phyloP scores from a whole-genome alignment of 2,329 filamentous ascomycete species.

The Xylaria sp. region DNA sequence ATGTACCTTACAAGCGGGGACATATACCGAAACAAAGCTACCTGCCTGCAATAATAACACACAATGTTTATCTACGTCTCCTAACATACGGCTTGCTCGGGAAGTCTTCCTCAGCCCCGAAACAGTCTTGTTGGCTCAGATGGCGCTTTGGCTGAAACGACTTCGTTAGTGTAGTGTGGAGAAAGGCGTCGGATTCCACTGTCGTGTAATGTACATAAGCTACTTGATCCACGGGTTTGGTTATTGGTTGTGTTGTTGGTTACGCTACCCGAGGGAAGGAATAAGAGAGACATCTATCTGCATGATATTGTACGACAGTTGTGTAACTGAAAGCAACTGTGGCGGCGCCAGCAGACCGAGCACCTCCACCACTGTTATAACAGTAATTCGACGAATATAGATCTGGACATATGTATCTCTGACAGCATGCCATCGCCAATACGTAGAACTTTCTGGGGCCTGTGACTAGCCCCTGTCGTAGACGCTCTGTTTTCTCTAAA shows the following conservation, averaged over 20 bases:
- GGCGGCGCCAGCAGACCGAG: background rate
- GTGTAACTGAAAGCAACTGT: conserved; percentile 1
- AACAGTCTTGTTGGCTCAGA: conserved; percentile 5
- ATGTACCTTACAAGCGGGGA: background rate
- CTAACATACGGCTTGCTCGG: background rate
- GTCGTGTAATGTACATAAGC: conserved; percentile 15
- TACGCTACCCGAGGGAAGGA: background rate
- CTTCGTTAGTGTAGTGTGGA: background rate
- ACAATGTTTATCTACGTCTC: background rate
- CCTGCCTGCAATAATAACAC: background rate
- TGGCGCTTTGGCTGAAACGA: background rate
- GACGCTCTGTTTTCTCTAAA: background rate
- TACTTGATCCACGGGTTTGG: background rate
- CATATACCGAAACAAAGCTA: conserved; percentile 4
- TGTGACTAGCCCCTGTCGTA: background rate
- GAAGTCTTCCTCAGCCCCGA: background rate
- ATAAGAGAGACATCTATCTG: conserved; percentile 14
- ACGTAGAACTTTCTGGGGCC: background rate
- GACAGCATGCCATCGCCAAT: background rate
- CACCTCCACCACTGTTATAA: background rate
- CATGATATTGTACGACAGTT: background rate
- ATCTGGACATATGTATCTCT: background rate
- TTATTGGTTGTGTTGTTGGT: background rate
- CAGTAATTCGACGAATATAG: background rate
- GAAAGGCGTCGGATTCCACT: conserved; percentile 1